phyloP scores from a whole-genome alignment of 164 flowering plant genomes.

The Vitis vinifera region ASM3070453v1 NC_081815.1:2022501-2023000 shows the following conservation, averaged over 20 bases:
- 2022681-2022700: slow-evolving; percentile 99
- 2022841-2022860: slow-evolving; percentile 81
- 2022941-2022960: not conserved
- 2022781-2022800: not conserved
- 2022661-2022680: slow-evolving; percentile 73
- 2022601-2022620: slow-evolving; percentile 51
- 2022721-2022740: not conserved
- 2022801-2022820: slow-evolving; percentile 65
- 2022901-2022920: slow-evolving; percentile 4
- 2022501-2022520: too few species aligned
- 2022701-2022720: slow-evolving; percentile 81
- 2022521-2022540: not conserved
- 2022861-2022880: slow-evolving; percentile 77
- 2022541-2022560: not conserved
- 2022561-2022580: slow-evolving; percentile 91
- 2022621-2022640: slow-evolving; percentile 65
- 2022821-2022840: slow-evolving; percentile 67
- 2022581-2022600: slow-evolving; percentile 90
- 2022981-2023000: slow-evolving; percentile 53
- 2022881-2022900: slow-evolving; percentile 43
- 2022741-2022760: not conserved
- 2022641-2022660: slow-evolving; percentile 53
- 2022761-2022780: not conserved
- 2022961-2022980: not conserved
- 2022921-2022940: not conserved